Conservation (phyloP, 805 yeast genomes). For the Zygosaccharomyces bailii region DNA sequence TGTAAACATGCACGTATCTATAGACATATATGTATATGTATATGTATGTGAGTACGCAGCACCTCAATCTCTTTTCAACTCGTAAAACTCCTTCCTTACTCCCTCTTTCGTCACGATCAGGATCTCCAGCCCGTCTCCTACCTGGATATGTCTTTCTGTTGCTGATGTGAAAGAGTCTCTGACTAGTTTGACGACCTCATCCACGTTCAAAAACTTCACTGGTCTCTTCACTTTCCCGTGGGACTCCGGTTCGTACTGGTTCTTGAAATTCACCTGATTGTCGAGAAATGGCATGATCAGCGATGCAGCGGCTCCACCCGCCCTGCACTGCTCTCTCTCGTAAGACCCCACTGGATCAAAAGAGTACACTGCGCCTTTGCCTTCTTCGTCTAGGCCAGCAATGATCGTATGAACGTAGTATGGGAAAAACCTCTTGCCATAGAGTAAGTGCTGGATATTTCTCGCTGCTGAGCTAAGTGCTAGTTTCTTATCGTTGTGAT, state of each 20-base stretch:
- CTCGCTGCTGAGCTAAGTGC: constrained; percentile 77
- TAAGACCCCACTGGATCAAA: constrained; percentile 98
- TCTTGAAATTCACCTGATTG: constrained; percentile 93
- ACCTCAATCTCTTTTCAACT: constrained; percentile 76
- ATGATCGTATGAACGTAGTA: constrained; percentile 92
- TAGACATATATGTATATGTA: constrained; percentile 4
- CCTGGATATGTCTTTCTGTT: constrained; percentile 97
- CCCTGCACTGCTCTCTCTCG: constrained; percentile 95
- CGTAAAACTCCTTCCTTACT: constrained; percentile 74
- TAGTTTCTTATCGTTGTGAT: constrained; percentile 68
- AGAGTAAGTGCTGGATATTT: constrained; percentile 81
- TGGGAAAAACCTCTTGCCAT: constrained; percentile 94
- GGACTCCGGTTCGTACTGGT: constrained; percentile 79
- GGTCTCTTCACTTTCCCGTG: constrained; percentile 63
- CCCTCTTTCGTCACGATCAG: constrained; percentile 92
- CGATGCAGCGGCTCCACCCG: constrained; percentile 96
- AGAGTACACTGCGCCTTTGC: constrained; percentile 92
- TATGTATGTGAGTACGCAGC: constrained; percentile 1
- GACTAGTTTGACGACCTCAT: constrained; percentile 82
- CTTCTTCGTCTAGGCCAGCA: constrained; percentile 84
- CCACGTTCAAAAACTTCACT: constrained; percentile 63
- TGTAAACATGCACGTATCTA: constrained; percentile 5
- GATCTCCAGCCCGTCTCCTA: constrained; percentile 94
- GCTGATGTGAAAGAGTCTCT: constrained; percentile 95
- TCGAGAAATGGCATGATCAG: constrained; percentile 97